Evolutionary conservation across 2,329 filamentous ascomycete species (phyloP).

Genomic region (Simplicillium aogashimaense): DNA sequence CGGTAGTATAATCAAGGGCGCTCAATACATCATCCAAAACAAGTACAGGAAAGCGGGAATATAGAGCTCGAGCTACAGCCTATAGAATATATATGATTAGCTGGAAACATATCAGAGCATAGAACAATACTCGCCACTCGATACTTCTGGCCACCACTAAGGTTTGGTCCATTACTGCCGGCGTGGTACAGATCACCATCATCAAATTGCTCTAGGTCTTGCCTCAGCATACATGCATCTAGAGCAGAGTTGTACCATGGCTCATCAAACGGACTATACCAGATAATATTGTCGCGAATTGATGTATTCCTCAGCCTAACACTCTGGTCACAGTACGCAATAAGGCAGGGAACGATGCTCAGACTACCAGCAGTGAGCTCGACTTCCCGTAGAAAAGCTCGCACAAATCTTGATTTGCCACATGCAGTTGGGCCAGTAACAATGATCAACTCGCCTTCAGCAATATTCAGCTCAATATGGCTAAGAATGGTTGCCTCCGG

Average conservation of each 20-base stretch:
- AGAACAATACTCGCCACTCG: slow-evolving; percentile 14
- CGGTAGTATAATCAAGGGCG: not conserved
- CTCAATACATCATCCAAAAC: slow-evolving; percentile 5
- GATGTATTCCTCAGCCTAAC: slow-evolving; percentile 14
- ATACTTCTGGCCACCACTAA: slow-evolving; percentile 27
- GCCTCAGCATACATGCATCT: slow-evolving; percentile 10
- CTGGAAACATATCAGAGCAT: not conserved
- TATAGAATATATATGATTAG: not conserved
- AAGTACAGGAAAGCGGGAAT: not conserved
- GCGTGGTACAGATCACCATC: slow-evolving; percentile 19
- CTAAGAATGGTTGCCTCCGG: slow-evolving; percentile 15
- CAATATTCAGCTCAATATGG: slow-evolving; percentile 2
- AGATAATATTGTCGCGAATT: slow-evolving; percentile 15
- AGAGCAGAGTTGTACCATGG: slow-evolving; percentile 9
- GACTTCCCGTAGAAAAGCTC: slow-evolving; percentile 7
- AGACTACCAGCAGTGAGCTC: slow-evolving; percentile 6
- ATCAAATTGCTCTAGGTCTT: slow-evolving; percentile 16
- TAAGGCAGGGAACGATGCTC: not conserved
- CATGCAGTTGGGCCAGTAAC: slow-evolving; percentile 17
- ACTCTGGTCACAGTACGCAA: slow-evolving; percentile 16
- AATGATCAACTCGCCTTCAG: slow-evolving; percentile 1
- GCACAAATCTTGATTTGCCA: slow-evolving; percentile 20
- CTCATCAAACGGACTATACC: slow-evolving; percentile 9
- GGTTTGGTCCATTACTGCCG: slow-evolving; percentile 22
- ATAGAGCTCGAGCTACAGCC: slow-evolving; percentile 2